These are phyloP conservation scores for Picochlorum sp. DNA, from an alignment of 139 green algal species.

Conservation along the genomic window DNA sequence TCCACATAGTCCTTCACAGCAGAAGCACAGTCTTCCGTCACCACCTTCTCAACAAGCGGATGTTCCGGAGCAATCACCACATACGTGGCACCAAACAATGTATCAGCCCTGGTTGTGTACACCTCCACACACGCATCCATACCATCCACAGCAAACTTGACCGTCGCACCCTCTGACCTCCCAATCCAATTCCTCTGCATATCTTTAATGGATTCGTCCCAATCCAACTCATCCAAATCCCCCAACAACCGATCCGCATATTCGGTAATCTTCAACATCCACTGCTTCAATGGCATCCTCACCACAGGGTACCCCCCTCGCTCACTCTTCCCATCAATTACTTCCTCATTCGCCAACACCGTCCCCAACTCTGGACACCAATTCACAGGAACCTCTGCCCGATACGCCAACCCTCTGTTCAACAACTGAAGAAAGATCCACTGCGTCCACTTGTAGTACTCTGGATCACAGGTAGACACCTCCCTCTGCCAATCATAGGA, in stretches of 20 bases:
- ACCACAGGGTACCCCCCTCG: conserved; percentile 86
- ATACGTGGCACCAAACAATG: conserved; percentile 94
- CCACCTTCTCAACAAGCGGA: conserved; percentile 51
- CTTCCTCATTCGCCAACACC: conserved; percentile 96
- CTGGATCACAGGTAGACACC: conserved; percentile 78
- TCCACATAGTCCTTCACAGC: conserved; percentile 61
- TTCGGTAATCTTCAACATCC: conserved; percentile 95
- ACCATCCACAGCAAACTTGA: conserved; percentile 34
- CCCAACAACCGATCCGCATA: conserved; percentile 92
- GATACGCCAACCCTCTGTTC: conserved; percentile 88
- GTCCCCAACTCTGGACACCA: conserved; percentile 95
- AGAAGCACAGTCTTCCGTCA: conserved; percentile 7
- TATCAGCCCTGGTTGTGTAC: conserved; percentile 93
- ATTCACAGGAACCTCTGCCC: conserved; percentile 97
- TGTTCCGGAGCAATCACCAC: conserved; percentile 95
- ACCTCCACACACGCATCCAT: conserved; percentile 42
- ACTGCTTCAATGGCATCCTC: conserved; percentile 95
- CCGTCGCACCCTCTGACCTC: conserved; percentile 53
- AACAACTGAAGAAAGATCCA: conserved; percentile 99
- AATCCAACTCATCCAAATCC: conserved; percentile 90
- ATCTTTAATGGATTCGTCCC: conserved; percentile 92
- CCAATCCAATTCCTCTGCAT: conserved; percentile 99
- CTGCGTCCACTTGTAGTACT: conserved; percentile 96
- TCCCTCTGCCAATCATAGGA: conserved; percentile 94
- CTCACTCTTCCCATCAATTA: conserved; percentile 85